phyloP scores from a whole-genome alignment of 768 basidiomycete genomes.

The Pulveroboletus ravenelii region DNA sequence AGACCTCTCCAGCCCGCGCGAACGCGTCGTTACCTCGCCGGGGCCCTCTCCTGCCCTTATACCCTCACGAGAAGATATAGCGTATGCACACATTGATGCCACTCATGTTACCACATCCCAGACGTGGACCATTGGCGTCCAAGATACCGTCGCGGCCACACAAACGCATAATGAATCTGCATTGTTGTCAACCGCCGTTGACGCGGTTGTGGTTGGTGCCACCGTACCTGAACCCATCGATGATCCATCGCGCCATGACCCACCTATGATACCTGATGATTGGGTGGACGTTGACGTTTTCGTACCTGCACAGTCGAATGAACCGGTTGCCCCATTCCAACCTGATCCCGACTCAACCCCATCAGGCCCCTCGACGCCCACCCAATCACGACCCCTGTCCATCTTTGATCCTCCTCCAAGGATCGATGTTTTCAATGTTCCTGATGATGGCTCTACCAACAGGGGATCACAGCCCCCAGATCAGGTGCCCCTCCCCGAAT shows the following conservation, averaged over 20 bases:
- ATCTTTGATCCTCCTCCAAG: slow-evolving; percentile 7
- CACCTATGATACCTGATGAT: slow-evolving; percentile 24
- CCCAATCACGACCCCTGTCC: slow-evolving; percentile 14
- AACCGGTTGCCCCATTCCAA: slow-evolving; percentile 3
- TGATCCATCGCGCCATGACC: slow-evolving; percentile 17
- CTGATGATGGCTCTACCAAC: slow-evolving; percentile 12
- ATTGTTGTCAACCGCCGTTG: neutral
- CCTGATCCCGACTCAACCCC: slow-evolving; percentile 3
- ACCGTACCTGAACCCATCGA: slow-evolving; percentile 3
- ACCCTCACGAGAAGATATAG: slow-evolving; percentile 18
- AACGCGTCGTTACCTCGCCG: slow-evolving; percentile 9
- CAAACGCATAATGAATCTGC: slow-evolving; percentile 13
- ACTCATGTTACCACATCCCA: slow-evolving; percentile 5
- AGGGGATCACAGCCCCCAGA: slow-evolving; percentile 12
- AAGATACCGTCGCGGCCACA: slow-evolving; percentile 6
- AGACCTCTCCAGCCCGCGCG: slow-evolving; percentile 21
- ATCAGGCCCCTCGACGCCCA: neutral
- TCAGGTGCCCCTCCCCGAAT: slow-evolving; percentile 23
- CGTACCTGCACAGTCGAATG: slow-evolving; percentile 1
- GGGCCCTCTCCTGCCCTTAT: slow-evolving; percentile 28
- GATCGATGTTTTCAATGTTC: slow-evolving; percentile 13
- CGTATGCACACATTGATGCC: slow-evolving; percentile 11
- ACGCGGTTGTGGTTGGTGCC: neutral
- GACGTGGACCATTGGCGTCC: slow-evolving; percentile 1
- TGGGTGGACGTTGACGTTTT: slow-evolving; percentile 26